Evolutionary conservation across 768 basidiomycete genomes (phyloP).

Genomic region (Suillus variegatus): DNA sequence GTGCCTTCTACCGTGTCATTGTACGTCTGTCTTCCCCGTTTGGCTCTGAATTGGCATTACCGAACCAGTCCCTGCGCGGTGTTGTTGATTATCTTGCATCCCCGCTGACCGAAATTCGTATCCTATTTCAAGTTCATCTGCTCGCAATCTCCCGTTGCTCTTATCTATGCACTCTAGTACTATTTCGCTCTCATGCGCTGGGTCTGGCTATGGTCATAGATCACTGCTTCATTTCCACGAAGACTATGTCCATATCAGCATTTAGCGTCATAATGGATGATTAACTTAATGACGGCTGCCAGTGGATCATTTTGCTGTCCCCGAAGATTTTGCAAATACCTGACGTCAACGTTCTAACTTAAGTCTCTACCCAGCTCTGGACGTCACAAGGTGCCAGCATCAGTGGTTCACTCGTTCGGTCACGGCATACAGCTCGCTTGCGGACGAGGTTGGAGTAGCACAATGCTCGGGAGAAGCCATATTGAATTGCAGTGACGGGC

Average conservation of each 20-base stretch:
- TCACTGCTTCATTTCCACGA: no score
- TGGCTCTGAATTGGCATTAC: background rate
- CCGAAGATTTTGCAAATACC: background rate
- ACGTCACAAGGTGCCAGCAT: background rate
- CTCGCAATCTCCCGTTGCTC: background rate
- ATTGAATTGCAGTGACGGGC: background rate
- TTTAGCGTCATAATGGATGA: no score
- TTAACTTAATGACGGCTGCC: no score
- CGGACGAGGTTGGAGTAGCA: background rate
- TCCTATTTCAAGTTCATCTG: background rate
- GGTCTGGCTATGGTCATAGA: no score
- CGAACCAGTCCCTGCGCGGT: background rate
- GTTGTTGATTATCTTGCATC: no score
- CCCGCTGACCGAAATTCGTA: background rate
- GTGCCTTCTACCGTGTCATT: background rate
- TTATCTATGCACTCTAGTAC: no score
- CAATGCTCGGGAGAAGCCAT: background rate
- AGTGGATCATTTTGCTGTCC: background rate
- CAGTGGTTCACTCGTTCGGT: background rate
- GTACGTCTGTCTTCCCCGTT: background rate
- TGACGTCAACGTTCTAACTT: background rate
- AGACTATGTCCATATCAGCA: no score
- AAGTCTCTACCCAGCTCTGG: background rate
- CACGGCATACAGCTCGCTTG: background rate
- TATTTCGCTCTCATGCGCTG: background rate